A percentile compares a stretch with the other conserved stretches of the same genome.
Evolutionary conservation across 495 filamentous ascomycete species (phyloP).

Genomic region (Lasiosphaeriaceae sp.): DNA sequence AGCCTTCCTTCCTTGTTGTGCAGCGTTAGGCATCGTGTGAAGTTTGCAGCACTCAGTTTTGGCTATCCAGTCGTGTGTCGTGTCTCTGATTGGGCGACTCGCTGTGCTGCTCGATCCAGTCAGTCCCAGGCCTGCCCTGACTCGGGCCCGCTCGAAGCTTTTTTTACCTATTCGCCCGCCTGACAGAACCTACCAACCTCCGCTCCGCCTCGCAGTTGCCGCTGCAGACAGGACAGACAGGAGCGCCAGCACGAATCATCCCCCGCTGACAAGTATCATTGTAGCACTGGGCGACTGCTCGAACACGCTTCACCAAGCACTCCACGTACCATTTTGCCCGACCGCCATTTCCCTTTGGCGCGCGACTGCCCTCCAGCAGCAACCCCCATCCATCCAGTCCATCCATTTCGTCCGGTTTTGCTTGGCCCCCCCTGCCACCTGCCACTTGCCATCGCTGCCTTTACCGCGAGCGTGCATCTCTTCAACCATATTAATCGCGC

Average conservation of each 20-base stretch:
- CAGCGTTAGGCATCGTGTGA: conserved; percentile 1
- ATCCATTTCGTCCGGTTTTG: neutral
- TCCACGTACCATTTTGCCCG: conserved; percentile 11
- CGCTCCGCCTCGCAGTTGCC: conserved; percentile 31
- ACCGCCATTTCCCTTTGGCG: conserved; percentile 23
- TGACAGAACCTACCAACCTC: conserved; percentile 6
- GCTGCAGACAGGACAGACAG: conserved; percentile 18
- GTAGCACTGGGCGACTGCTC: conserved; percentile 34
- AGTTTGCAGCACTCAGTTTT: neutral
- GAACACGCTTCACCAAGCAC: conserved; percentile 24
- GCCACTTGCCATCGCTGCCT: neutral
- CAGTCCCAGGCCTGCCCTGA: conserved; percentile 3
- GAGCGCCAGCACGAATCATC: conserved; percentile 31
- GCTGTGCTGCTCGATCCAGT: neutral
- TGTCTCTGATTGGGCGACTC: neutral
- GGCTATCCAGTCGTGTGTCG: neutral
- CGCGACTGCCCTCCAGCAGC: conserved; percentile 22
- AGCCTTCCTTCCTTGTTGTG: neutral
- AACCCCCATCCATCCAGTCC: neutral
- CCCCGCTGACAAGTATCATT: conserved; percentile 18
- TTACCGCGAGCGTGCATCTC: conserved; percentile 11
- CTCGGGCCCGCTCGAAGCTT: conserved; percentile 5
- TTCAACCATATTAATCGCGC: conserved; percentile 29
- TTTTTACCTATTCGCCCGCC: conserved; percentile 17
- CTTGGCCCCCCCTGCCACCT: too few species aligned